Base-by-base conservation (phyloP, 306 rosid species). In the Vachellia collinsii region DNA sequence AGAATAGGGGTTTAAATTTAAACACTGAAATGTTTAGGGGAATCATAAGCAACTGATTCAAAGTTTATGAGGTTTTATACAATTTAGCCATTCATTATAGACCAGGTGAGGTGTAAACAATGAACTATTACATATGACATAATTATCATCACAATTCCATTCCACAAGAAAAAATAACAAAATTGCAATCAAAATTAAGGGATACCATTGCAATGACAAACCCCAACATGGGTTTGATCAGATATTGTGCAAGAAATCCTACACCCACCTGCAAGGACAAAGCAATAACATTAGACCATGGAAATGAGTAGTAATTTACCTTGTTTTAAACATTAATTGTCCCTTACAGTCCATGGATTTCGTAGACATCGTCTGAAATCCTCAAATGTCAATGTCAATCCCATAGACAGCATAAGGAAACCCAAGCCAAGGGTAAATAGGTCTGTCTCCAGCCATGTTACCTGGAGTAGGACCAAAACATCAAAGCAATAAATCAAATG, bases 361-460 rank as follows among this genome's bases (percentile, higher is more conserved):
- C 90, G 90, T 79, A 94, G 80, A 83, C 99, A 94, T 65, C 95
- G 87, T 84, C 90, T 90, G 82, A 94, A 94, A 87, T 94, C 99
- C 73, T 94, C 93, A 81, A 94, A 94, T 44, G 95, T 93, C 89
- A 94, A 86, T 47, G 99, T 95, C 88, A 91, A 85, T 64, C 99
- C 99, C 99, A 95, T 93, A 4, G 98, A 95, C 68, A 95, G 92
- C 98, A 95, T 95, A 68, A 95, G 99, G 84, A 95, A 91, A 72
- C 99, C 99, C 72, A 91, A 84, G 66, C 93, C 95, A 81, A 93
- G 81, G 23, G 98, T 93, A 81, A 95, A 95, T 53, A 95, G 91
- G 83, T 95, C 98, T 16, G 88, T 91, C 91, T 86, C 84, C 93
- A 95, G 82, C 99, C 99, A 93, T 70, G 96, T 91, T 76, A 95